A percentile compares a stretch with the other conserved stretches of the same genome.
phyloP scores from a whole-genome alignment of 345 rosid species.

The Moricandia moricandioides region DNA sequence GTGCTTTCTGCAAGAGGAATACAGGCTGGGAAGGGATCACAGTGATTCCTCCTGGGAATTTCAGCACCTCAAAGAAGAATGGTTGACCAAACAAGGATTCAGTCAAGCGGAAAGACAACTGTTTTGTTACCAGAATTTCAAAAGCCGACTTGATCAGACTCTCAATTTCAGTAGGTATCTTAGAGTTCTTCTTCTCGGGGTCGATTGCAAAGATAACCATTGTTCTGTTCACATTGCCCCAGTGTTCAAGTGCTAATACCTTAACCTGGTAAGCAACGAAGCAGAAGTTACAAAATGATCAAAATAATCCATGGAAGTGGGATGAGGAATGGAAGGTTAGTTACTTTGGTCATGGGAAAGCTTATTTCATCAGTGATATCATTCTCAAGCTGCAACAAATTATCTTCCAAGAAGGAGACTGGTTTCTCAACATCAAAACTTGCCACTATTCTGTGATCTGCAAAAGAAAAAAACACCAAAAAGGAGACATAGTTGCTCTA shows the following conservation, averaged over 20 bases:
- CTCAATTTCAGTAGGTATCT: constrained; percentile 56
- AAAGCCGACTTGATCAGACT: constrained; percentile 68
- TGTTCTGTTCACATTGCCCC: constrained; percentile 50
- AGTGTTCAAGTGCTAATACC: constrained; percentile 52
- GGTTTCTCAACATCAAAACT: constrained; percentile 61
- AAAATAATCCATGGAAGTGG: not conserved
- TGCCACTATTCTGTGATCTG: constrained; percentile 83
- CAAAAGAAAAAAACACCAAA: constrained; percentile 20
- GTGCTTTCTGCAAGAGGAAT: constrained; percentile 78
- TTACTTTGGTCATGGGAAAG: constrained; percentile 59
- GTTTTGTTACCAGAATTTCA: constrained; percentile 47
- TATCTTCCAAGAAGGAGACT: constrained; percentile 56
- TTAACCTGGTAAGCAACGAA: constrained; percentile 52
- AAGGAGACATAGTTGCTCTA: not conserved
- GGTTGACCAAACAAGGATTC: constrained; percentile 70
- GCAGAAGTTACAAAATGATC: constrained; percentile 16
- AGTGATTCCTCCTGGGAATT: constrained; percentile 75
- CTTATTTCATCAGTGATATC: constrained; percentile 72
- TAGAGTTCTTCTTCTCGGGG: constrained; percentile 50
- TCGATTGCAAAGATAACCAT: constrained; percentile 76
- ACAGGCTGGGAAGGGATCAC: constrained; percentile 71
- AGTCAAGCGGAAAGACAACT: constrained; percentile 53
- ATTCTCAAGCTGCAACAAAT: constrained; percentile 62
- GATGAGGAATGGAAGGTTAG: constrained; percentile 6
- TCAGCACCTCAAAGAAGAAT: constrained; percentile 58